These are phyloP conservation scores for Chlamydomonas asymmetrica DNA, from an alignment of 139 green algal genomes.

Conservation along the genomic window DNA sequence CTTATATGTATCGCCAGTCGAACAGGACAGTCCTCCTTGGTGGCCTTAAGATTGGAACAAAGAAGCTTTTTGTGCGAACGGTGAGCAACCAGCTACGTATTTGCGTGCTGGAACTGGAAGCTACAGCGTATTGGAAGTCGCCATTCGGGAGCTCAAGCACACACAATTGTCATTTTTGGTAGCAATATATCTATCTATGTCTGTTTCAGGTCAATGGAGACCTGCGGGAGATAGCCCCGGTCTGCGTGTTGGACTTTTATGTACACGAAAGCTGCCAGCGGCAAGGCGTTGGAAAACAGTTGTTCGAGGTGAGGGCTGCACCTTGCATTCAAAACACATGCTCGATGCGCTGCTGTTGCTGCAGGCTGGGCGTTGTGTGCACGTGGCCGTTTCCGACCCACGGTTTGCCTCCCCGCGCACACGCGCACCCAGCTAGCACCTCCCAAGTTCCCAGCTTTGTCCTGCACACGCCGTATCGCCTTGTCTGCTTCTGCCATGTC, in stretches of 20 bases:
- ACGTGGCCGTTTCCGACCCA: background rate
- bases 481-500: background rate
- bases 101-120: background rate
- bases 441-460: too few species aligned
- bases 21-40: slow-evolving; percentile 52
- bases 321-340: background rate
- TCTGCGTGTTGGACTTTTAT: slow-evolving; percentile 86
- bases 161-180: background rate
- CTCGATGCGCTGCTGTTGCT: background rate
- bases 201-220: slow-evolving; percentile 20
- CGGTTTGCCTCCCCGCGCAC: background rate
- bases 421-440: too few species aligned
- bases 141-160: background rate
- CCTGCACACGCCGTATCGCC: too few species aligned
- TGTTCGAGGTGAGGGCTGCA: slow-evolving; percentile 62
- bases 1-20: slow-evolving; percentile 31
- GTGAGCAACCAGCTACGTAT: slow-evolving; percentile 1
- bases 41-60: slow-evolving; percentile 69
- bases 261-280: slow-evolving; percentile 80
- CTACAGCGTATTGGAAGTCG: slow-evolving; percentile 17
- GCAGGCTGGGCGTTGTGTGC: background rate
- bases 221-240: slow-evolving; percentile 58
- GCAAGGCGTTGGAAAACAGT: slow-evolving; percentile 57
- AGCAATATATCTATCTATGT: background rate
- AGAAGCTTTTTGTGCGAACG: slow-evolving; percentile 65